Conservation (phyloP, 73 alveolate species). For the Blepharisma japonicum region DNA sequence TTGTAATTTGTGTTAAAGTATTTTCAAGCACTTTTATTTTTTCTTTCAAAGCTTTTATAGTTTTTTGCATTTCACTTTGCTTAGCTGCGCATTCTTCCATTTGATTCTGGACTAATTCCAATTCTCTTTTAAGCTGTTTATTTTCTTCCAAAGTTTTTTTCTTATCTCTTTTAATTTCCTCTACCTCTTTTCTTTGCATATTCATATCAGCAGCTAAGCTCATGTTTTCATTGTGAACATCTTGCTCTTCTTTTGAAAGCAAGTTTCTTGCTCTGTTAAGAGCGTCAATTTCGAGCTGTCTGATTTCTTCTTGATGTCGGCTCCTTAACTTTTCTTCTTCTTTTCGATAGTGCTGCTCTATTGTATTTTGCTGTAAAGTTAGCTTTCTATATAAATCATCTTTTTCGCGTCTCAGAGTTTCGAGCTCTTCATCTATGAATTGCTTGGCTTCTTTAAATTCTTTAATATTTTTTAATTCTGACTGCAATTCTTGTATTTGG, state of each 20-base stretch:
- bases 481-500: neutral
- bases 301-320: conserved; percentile 36
- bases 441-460: conserved; percentile 35
- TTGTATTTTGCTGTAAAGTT: conserved; percentile 21
- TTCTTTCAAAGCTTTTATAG: conserved; percentile 27
- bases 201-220: neutral
- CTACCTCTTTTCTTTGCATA: conserved; percentile 36
- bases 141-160: conserved; percentile 32
- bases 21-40: conserved; percentile 26
- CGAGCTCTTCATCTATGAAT: conserved; percentile 33
- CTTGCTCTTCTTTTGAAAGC: conserved; percentile 27
- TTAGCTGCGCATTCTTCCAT: conserved; percentile 22
- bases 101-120: conserved; percentile 29
- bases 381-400: conserved; percentile 38
- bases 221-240: conserved; percentile 22
- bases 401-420: conserved; percentile 23
- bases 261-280: conserved; percentile 34
- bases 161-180: conserved; percentile 40
- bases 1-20: conserved; percentile 34
- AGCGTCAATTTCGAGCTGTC: conserved; percentile 41
- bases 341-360: conserved; percentile 33
- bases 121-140: conserved; percentile 30
- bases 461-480: conserved; percentile 3
- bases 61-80: conserved; percentile 31
- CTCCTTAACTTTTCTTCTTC: conserved; percentile 32